phyloP scores from a whole-genome alignment of 192 early-diverging fungal species.

The Rhizophlyctis rosea region DNA sequence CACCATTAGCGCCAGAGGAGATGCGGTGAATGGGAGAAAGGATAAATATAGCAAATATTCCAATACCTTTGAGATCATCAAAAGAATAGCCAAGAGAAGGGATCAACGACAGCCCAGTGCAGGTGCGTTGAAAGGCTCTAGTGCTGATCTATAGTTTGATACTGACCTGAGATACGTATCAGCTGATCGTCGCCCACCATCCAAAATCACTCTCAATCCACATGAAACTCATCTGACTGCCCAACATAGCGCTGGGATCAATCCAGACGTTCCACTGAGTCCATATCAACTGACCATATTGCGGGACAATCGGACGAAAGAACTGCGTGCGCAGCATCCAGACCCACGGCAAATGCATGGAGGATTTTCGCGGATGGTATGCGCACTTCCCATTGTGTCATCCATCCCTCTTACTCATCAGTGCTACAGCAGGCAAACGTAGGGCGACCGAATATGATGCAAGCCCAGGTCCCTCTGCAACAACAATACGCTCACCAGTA shows the following conservation, averaged over 20 bases:
- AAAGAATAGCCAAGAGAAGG: conserved; percentile 56
- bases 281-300: conserved; percentile 15
- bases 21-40: conserved; percentile 19
- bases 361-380: conserved; percentile 15
- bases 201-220: conserved; percentile 26
- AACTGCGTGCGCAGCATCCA: conserved; percentile 30
- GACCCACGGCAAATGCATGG: conserved; percentile 18
- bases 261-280: conserved; percentile 23
- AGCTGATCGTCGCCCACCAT: conserved; percentile 16
- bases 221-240: conserved; percentile 37
- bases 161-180: neutral
- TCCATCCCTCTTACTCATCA: neutral
- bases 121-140: conserved; percentile 16
- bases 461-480: neutral
- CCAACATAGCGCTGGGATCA: conserved; percentile 24
- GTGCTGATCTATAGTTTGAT: neutral
- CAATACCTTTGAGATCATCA: conserved; percentile 60
- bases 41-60: conserved; percentile 45
- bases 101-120: conserved; percentile 37
- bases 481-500: neutral
- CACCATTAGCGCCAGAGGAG: conserved; percentile 19
- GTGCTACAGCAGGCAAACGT: too few species aligned
- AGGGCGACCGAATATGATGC: neutral
- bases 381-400: neutral
- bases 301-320: conserved; percentile 14